These are phyloP conservation scores for Rhinocladiella similis DNA, from an alignment of 2,329 filamentous ascomycete species.

Conservation along the genomic window DNA sequence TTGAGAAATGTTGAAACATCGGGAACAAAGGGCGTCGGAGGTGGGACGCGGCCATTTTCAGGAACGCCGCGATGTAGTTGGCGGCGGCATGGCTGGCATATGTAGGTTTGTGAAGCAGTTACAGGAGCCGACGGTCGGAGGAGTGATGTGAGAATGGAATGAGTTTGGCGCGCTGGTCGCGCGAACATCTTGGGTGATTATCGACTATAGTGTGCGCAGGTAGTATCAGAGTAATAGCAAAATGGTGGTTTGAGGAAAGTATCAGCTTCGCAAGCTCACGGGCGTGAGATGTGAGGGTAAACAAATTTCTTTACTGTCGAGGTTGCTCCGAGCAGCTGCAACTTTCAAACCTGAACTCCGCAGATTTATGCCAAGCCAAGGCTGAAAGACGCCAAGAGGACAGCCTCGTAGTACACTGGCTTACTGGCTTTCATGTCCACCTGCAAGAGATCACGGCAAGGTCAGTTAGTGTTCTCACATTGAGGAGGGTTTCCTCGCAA, in stretches of 20 bases:
- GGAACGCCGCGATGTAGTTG: slow-evolving; percentile 21
- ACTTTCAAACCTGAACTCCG: not conserved
- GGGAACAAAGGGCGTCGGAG: slow-evolving; percentile 62
- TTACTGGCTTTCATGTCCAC: not conserved
- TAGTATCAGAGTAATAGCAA: not conserved
- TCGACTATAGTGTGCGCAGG: not conserved
- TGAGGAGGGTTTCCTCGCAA: no score
- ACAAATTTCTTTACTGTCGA: not conserved
- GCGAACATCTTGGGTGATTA: slow-evolving; percentile 13
- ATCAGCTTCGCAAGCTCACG: not conserved
- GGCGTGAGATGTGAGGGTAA: not conserved
- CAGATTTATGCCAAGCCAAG: not conserved
- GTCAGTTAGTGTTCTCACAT: not conserved
- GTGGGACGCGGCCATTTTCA: slow-evolving; percentile 51
- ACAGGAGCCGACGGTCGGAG: slow-evolving; percentile 21
- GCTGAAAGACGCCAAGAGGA: not conserved
- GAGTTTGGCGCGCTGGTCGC: slow-evolving; percentile 7
- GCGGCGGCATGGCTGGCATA: slow-evolving; percentile 27
- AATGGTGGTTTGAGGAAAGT: not conserved
- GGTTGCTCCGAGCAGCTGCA: not conserved
- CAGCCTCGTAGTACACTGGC: not conserved
- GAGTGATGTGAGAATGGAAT: slow-evolving; percentile 19
- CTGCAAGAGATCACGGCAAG: not conserved
- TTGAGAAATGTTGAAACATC: slow-evolving; percentile 74
- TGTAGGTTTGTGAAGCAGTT: slow-evolving; percentile 17